These are phyloP conservation scores for Cairneyella variabilis DNA, from an alignment of 495 filamentous ascomycete genomes.

Conservation along the genomic window DNA sequence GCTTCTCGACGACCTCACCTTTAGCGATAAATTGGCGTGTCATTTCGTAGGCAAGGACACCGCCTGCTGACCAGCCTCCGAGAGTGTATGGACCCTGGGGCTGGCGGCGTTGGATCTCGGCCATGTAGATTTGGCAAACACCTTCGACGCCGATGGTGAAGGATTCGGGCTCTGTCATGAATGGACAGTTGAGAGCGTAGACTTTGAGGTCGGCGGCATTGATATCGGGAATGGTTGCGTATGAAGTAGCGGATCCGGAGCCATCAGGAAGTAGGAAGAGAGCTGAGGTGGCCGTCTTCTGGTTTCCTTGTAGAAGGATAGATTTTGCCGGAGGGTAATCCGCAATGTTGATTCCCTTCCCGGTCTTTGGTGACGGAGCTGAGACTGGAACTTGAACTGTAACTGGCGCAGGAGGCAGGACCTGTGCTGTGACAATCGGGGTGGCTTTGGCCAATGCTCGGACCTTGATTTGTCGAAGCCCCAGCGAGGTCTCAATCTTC, in stretches of 20 bases:
- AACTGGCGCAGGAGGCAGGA: background rate
- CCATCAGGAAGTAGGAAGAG: constrained; percentile 76
- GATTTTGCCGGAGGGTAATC: constrained; percentile 33
- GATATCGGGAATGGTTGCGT: constrained; percentile 48
- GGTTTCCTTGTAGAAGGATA: constrained; percentile 60
- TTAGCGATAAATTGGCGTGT: constrained; percentile 64
- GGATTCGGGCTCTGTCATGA: constrained; percentile 52
- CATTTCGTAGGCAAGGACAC: constrained; percentile 84
- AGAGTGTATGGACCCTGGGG: constrained; percentile 64
- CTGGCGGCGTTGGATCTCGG: constrained; percentile 60
- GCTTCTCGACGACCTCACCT: constrained; percentile 66
- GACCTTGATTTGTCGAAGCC: constrained; percentile 30
- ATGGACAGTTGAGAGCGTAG: constrained; percentile 65
- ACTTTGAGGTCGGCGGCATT: constrained; percentile 44
- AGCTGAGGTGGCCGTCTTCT: constrained; percentile 51
- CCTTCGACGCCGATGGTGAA: constrained; percentile 52
- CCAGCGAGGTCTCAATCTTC: constrained; percentile 17
- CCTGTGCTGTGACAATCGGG: constrained; percentile 16
- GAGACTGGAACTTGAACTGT: too few relatives aligned
- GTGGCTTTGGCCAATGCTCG: constrained; percentile 27
- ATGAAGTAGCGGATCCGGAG: constrained; percentile 62
- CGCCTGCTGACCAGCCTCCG: constrained; percentile 82
- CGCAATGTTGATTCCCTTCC: background rate
- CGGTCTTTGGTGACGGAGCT: background rate
- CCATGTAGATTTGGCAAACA: constrained; percentile 53